Conservation (phyloP, 257 asterid species). For the Solanum appendiculatum region DNA sequence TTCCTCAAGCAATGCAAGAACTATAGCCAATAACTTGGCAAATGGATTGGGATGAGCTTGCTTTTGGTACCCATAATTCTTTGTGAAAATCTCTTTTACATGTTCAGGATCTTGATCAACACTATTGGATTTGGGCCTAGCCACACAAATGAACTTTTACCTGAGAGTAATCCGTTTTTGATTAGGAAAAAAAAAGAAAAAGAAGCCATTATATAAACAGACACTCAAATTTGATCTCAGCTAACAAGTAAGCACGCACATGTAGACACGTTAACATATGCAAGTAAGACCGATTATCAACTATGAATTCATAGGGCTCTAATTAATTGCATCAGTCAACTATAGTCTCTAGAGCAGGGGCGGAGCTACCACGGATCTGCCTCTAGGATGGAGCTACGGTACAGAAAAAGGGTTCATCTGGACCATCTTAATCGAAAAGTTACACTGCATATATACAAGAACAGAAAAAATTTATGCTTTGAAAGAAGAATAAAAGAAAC, state of each 20-base stretch:
- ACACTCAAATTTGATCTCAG: background rate
- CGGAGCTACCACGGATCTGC: background rate
- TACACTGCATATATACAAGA: too few relatives aligned
- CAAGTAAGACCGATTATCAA: background rate
- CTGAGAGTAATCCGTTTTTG: conserved; percentile 8
- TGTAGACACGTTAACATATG: background rate
- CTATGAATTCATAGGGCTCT: background rate
- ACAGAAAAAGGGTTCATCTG: background rate
- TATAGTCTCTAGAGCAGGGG: background rate
- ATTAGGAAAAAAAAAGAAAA: background rate
- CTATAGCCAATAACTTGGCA: conserved; percentile 20
- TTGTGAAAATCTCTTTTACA: conserved; percentile 31
- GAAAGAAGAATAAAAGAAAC: background rate
- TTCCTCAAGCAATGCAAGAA: conserved; percentile 19
- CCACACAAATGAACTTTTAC: conserved; percentile 38
- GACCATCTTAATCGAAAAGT: too few relatives aligned
- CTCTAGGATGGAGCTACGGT: too few relatives aligned
- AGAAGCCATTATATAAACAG: background rate
- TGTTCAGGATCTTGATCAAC: conserved; percentile 29
- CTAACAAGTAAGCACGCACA: too few relatives aligned
- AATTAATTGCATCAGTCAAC: background rate
- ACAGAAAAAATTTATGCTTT: too few relatives aligned
- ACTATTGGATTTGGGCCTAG: conserved; percentile 41
- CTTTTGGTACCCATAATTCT: conserved; percentile 21
- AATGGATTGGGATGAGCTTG: conserved; percentile 23